Base-by-base conservation (phyloP, 768 basidiomycete genomes). In the Rhizopogon vesiculosus region DNA sequence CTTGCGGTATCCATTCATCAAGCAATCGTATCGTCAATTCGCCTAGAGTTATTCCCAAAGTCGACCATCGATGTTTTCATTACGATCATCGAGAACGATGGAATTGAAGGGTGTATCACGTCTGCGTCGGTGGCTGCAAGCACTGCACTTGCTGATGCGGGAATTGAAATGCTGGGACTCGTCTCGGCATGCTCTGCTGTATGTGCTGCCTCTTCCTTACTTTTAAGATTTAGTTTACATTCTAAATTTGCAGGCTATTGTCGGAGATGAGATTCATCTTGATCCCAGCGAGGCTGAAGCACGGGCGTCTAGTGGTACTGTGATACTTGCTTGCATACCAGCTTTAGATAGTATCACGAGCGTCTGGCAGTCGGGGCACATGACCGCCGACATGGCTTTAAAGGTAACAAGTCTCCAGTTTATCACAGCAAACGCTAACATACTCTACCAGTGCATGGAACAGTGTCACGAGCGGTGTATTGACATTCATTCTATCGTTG, bases 41-140 rank as follows among this genome's bases (percentile, higher is more conserved):
- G 93, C 42, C 78, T 98, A 42, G 93, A 96, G 63, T 77, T 89
- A 1, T 77, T 97, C n/a, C 96, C 97, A 15, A 99, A 99, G 68
- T 90, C 93, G 0, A 87, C 87, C 8, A 84, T 98, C 62, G 97
- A 99, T 72, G 76, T 98, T 44, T 96, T 91, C 69, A 74, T 99
- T 51, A 89, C 85, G 3, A 77, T 99, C 42, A 84, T 98, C 44
- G 94, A 98, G 70, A 85, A 87, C n/a, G 94, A 97, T 68, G 90
- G 92, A 16, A 77, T 90, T n/a, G 89, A 94, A 66, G 84, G 88
- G 28, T 91, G 91, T 60, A 79, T 96, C n/a, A 83, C 92, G 5
- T 83, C 93, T 1, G 94, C 91, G 5, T 77, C 89, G 9, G 82
- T 93, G 6, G 96, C 95, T 16, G 91, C 93, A 1, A 92, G 89